Base-by-base conservation (phyloP, 176 grass and related monocot genomes). In the Phyllostachys edulis region DNA sequence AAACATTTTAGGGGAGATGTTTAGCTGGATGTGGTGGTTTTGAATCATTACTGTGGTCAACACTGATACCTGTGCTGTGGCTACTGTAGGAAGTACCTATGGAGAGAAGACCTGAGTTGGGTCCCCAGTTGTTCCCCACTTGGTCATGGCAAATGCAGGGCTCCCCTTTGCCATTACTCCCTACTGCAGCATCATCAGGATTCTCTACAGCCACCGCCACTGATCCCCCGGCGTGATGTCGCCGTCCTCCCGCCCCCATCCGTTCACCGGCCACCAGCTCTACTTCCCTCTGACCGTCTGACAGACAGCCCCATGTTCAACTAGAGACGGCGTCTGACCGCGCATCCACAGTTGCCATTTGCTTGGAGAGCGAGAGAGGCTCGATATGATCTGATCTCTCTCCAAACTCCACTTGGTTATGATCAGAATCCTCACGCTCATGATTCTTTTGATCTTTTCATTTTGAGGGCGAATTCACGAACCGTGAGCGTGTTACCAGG, bases 151-250 rank as follows among this genome's bases (percentile, higher is more conserved):
- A 85, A 83, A 65, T 74, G 87, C 91, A 92, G 39, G 81, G 87
- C 37, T 83, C 52, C 16, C 41, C 72, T 69, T 79, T 80, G 67
- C 89, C 89, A 15, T 75, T 83, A 26, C 57, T 83, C 75, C 87
- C 87, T 72, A 86, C 89, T 94, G 94, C 94, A 97, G 94, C 94
- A 97, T 97, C 94, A 97, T 97, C 94, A 97, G 94, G 94, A 97
- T 97, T 97, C 94, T 90, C 87, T 71, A 80, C 77, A 26, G 55
- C 69, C 71, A 59, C 68, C 49, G 36, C 20, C 73, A 24, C 79
- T 4, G 61, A 77, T 24, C 57, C 56, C 34, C 62, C 29, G 57
- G 38, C 24, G 9, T 26, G 51, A 14, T 44, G 27, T 42, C 41
- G 56, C 62, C 45, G 18, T 42, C 41, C 51, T 73, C 47, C 61